These are phyloP conservation scores for Aureobasidium sp. DNA, from an alignment of 2,329 filamentous ascomycete species.

Conservation along the genomic window DNA sequence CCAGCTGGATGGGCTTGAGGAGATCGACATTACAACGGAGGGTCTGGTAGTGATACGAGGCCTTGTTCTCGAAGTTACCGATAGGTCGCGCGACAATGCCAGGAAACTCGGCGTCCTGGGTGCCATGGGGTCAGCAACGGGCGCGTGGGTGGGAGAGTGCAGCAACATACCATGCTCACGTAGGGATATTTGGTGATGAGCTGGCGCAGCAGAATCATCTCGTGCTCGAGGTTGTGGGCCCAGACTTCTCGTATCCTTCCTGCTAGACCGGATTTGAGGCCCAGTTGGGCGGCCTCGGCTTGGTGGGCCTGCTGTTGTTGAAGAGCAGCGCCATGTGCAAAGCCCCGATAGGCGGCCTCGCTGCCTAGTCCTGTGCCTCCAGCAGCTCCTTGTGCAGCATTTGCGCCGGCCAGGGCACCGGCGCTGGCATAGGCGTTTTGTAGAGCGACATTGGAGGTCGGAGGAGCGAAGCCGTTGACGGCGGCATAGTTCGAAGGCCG, in stretches of 20 bases:
- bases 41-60: slow-evolving; percentile 98
- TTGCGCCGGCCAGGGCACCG: neutral
- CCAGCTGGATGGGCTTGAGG: slow-evolving; percentile 94
- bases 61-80: slow-evolving; percentile 83
- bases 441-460: slow-evolving; percentile 52
- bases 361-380: slow-evolving; percentile 65
- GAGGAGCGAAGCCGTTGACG: slow-evolving; percentile 31
- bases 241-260: slow-evolving; percentile 92
- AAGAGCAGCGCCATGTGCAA: slow-evolving; percentile 62
- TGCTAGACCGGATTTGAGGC: slow-evolving; percentile 55
- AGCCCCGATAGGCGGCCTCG: slow-evolving; percentile 81
- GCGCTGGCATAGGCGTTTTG: slow-evolving; percentile 19
- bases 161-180: slow-evolving; percentile 83
- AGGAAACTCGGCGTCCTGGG: slow-evolving; percentile 94
- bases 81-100: slow-evolving; percentile 94
- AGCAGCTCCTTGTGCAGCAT: slow-evolving; percentile 26
- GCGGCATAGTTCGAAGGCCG: slow-evolving; percentile 62
- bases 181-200: slow-evolving; percentile 88
- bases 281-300: slow-evolving; percentile 30
- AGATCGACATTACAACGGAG: slow-evolving; percentile 95
- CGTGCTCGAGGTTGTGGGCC: slow-evolving; percentile 83
- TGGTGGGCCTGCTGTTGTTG: slow-evolving; percentile 42
- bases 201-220: slow-evolving; percentile 77
- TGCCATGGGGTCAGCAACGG: neutral
- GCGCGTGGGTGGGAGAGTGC: no score